Evolutionary conservation across 176 grass and related monocot genomes (phyloP).

Genomic region (Oryza rufipogon): DNA sequence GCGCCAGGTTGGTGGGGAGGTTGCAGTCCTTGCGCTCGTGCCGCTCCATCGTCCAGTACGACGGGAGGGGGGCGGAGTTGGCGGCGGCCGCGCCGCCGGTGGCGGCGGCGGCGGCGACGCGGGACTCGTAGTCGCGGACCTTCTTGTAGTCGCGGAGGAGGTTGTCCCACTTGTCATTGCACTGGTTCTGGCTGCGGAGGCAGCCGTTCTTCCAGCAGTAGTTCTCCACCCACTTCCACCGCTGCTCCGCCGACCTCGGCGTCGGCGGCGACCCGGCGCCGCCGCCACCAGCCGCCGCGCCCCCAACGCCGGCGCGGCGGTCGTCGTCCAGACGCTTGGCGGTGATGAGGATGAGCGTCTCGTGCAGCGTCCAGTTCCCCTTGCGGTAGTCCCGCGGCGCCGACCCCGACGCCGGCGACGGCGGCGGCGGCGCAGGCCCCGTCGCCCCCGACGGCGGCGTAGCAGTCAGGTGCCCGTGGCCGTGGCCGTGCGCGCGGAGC

Average conservation of each 20-base stretch:
- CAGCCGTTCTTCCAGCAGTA: constrained; percentile 96
- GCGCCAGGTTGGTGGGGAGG: constrained; percentile 89
- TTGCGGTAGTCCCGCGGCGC: constrained; percentile 85
- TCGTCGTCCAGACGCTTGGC: constrained; percentile 95
- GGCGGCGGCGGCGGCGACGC: constrained; percentile 4
- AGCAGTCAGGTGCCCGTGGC: constrained; percentile 10
- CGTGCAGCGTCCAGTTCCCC: constrained; percentile 97
- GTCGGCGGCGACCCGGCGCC: constrained; percentile 35
- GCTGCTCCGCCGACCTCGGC: constrained; percentile 82
- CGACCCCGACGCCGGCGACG: constrained; percentile 47
- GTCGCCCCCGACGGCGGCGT: constrained; percentile 29
- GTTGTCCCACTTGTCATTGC: constrained; percentile 99
- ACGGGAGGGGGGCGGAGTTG: constrained; percentile 2
- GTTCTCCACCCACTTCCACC: constrained; percentile 99
- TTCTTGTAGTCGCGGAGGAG: constrained; percentile 99
- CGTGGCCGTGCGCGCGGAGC: neutral
- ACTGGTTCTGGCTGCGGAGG: constrained; percentile 98
- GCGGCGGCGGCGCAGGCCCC: constrained; percentile 42
- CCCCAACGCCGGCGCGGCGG: constrained; percentile 45
- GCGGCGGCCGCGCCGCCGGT: neutral
- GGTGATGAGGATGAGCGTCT: constrained; percentile 95
- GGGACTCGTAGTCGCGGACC: constrained; percentile 88
- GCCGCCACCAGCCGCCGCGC: neutral
- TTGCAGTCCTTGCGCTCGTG: constrained; percentile 85
- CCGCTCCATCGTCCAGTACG: constrained; percentile 96